Base-by-base conservation (phyloP, 2,329 filamentous ascomycete genomes). In the Colletotrichum musicola region DNA sequence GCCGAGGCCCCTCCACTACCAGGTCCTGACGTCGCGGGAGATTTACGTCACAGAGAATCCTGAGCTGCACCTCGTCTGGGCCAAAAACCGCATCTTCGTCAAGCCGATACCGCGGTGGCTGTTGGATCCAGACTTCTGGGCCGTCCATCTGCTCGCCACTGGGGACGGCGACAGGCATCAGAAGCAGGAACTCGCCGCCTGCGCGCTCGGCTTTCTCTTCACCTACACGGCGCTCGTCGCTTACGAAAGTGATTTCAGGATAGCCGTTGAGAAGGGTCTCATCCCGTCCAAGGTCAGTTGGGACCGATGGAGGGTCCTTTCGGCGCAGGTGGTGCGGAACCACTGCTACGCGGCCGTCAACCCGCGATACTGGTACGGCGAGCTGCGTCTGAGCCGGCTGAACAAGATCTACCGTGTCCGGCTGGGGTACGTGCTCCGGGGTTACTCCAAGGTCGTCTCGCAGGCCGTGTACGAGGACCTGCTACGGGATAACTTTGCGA, bases 21-120 rank as follows among this genome's bases (percentile, higher is more conserved):
- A 78, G 62, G 61, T 69, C 7, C 13, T 76, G 12, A 70, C 75
- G 27, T 63, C 69, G 42, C 72, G 75, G 12, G 70, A 75, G 7
- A 78, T 82, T 44, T 64, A 74, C 42, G 71, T 82, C 56, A 80
- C 78, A 18, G 81, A 83, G 59, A 75, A 74, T 14, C 72, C 79
- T 10, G 77, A 81, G 27, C 73, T 82, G 25, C 81, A 82, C 56
- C 77, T 82, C 50, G 72, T 83, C 35, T 83, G 80, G 81, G 74
- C 76, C 54, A 76, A 75, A 18, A 75, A 77, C 12, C 75, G 78
- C 49, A 81, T 77, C 25, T 83, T 74, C 49, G 53, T 83, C 12
- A 83, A 83, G 64, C 81, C 81, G 0, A 67, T 82, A 1, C 84
- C 84, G 0, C 64, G 73, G 1, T 85, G 78, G 55, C 74, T 84